These are phyloP conservation scores for Camellia granthamiana DNA, from an alignment of 148 eudicot species.

Conservation along the genomic window DNA sequence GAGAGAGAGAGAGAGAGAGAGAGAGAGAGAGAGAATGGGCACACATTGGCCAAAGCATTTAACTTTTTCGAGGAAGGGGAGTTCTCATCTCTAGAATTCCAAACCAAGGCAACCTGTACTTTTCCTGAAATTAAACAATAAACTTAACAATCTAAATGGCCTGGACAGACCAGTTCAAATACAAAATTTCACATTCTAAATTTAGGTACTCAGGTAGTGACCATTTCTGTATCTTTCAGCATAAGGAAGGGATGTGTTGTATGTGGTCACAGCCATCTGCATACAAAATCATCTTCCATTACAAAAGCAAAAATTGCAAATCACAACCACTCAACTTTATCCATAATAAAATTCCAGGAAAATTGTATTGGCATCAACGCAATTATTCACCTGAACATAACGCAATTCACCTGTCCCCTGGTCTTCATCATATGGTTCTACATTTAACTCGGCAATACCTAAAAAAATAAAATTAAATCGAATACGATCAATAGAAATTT, in stretches of 20 bases:
- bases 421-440: constrained; percentile 91
- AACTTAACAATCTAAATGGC: not conserved
- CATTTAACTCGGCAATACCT: constrained; percentile 69
- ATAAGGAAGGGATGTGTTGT: constrained; percentile 72
- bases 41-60: constrained; percentile 73
- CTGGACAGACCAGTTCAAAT: constrained; percentile 9
- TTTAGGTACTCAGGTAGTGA: constrained; percentile 22
- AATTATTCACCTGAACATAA: constrained; percentile 70
- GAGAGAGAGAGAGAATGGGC: constrained; percentile 8
- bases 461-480: not conserved
- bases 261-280: constrained; percentile 97
- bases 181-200: not conserved
- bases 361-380: not conserved
- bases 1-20: not conserved
- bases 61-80: constrained; percentile 62
- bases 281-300: constrained; percentile 18
- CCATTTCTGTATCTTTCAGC: constrained; percentile 86
- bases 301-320: not conserved
- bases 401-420: constrained; percentile 81
- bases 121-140: constrained; percentile 47
- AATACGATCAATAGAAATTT: too few species aligned
- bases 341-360: not conserved
- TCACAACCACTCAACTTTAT: not conserved
- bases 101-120: constrained; percentile 88
- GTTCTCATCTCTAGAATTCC: constrained; percentile 88